A percentile compares a stretch with the other conserved stretches of the same genome.
phyloP scores from a whole-genome alignment of 371 early-diverging fungal genomes.

The Mucor racemosus region DNA sequence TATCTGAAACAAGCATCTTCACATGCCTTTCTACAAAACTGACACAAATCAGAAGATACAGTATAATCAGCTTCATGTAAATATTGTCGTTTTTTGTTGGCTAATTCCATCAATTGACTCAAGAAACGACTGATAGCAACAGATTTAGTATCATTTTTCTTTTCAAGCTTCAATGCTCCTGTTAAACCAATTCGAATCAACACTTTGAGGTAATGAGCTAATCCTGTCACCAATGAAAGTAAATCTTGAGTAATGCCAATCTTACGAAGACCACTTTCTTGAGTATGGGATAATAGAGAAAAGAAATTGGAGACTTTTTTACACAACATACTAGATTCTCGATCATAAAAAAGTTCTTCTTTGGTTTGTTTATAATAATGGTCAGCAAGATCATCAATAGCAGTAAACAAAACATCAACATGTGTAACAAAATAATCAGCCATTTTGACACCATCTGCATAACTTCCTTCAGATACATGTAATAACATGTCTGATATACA shows the following conservation, averaged over 20 bases:
- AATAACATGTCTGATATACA: constrained; percentile 97
- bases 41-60: constrained; percentile 76
- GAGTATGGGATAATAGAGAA: constrained; percentile 83
- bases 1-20: constrained; percentile 86
- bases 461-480: constrained; percentile 86
- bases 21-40: constrained; percentile 69
- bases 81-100: constrained; percentile 44
- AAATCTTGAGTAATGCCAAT: constrained; percentile 89
- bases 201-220: constrained; percentile 93
- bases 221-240: constrained; percentile 86
- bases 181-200: constrained; percentile 89
- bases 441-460: constrained; percentile 85
- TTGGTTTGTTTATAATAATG: constrained; percentile 33
- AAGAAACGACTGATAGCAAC: constrained; percentile 63
- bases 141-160: constrained; percentile 41
- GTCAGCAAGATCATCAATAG: constrained; percentile 76
- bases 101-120: constrained; percentile 66
- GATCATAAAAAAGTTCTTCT: constrained; percentile 70
- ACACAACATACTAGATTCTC: constrained; percentile 91
- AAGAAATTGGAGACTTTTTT: constrained; percentile 93
- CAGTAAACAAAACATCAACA: constrained; percentile 89
- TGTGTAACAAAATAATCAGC: constrained; percentile 92
- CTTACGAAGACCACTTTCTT: constrained; percentile 64
- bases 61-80: constrained; percentile 30
- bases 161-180: constrained; percentile 82